Evolutionary conservation across 768 basidiomycete species (phyloP), one percentile per base, ranked within the genome.

Genomic region (Cystobasidium onofrii): DNA sequence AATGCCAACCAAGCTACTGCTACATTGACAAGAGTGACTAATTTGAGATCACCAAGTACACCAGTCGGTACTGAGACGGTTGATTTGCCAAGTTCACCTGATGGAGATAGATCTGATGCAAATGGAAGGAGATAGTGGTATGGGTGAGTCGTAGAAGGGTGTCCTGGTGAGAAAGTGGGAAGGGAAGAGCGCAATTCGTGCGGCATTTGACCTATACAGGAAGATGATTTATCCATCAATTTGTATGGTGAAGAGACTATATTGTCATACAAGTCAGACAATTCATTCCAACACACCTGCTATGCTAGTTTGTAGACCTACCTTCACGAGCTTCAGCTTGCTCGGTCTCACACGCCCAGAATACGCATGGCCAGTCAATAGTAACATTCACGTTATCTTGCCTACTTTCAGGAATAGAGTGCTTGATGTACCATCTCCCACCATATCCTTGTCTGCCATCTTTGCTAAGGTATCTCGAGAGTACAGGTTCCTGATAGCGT

Each of bases 311-410:
- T 6, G 25, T 27, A 64, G 43, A 27, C 65, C 1, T 27, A 52
- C 65, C 29, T 46, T 67, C 43, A 18, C 15, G 23, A 10, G 44
- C 23, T 29, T 29, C 46, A 31, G 65, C 43, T 15, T 43, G 65
- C 17, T 44, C 44, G n/a, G 41, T 41, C 23, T 71, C 34, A 60
- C 75, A 77, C 9, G 76, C 76, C 70, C 70, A 77, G 23, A 77
- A 77, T 0, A 76, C 73, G 23, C 23, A 25, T 13, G 76, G 76
- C 60, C 55, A 65, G n/a, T 34, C 23, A 6, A 74, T 0, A n/a
- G 60, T 60, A 20, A 77, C 75, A 1, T 60, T 29, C 0, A 67
- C 64, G 18, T 12, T 0, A 25, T 65, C 65, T 33, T 39, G 25
- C 17, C 64, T n/a, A 64, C 12, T 20, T 17, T 43, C 64, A 0